These are phyloP conservation scores for Phaeotremella fagi DNA, from an alignment of 768 basidiomycete genomes.

Conservation along the genomic window DNA sequence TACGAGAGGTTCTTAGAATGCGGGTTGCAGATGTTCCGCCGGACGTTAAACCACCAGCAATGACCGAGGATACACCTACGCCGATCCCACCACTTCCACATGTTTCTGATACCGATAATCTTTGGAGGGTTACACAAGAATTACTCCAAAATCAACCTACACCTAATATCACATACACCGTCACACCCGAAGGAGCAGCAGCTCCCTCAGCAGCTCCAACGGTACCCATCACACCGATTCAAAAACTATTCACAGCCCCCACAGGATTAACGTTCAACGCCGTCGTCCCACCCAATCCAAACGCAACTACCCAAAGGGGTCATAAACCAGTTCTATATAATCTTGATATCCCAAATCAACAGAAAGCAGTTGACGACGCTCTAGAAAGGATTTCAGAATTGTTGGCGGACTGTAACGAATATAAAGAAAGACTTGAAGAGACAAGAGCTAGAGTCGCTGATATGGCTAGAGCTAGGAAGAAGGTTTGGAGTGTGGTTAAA, in stretches of 20 bases:
- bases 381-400: conserved; percentile 45
- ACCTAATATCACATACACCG: conserved; percentile 17
- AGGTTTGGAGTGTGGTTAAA: conserved; percentile 46
- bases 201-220: conserved; percentile 2
- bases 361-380: conserved; percentile 40
- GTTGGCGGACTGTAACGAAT: conserved; percentile 47
- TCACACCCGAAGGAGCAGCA: conserved; percentile 8
- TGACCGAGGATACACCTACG: conserved; percentile 1
- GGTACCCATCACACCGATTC: conserved; percentile 31
- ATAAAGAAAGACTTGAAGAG: conserved; percentile 47
- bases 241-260: conserved; percentile 44
- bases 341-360: conserved; percentile 39
- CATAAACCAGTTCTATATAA: conserved; percentile 33
- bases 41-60: conserved; percentile 1
- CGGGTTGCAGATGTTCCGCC: conserved; percentile 20
- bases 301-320: conserved; percentile 5
- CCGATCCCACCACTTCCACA: conserved; percentile 27
- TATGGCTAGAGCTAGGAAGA: conserved; percentile 44
- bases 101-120: conserved; percentile 34
- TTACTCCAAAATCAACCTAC: conserved; percentile 14
- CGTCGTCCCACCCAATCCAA: conserved; percentile 17
- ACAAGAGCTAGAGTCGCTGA: conserved; percentile 46
- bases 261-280: conserved; percentile 35
- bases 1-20: conserved; percentile 34
- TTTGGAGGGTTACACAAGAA: conserved; percentile 38